These are phyloP conservation scores for Asterionellopsis glacialis DNA, from an alignment of 108 stramenopile genomes.

Conservation along the genomic window DNA sequence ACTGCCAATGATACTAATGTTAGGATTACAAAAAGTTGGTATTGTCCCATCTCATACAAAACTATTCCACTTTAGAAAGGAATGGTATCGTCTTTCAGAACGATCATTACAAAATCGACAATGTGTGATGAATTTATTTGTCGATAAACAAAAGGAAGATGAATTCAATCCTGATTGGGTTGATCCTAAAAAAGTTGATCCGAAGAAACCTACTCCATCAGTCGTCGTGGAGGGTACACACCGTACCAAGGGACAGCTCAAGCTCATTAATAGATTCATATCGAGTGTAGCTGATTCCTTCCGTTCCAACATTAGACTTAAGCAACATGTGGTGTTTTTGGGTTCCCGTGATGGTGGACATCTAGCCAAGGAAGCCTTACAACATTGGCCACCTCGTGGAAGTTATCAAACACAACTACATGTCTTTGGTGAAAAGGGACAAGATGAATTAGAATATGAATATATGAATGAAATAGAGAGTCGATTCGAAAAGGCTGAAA, in stretches of 20 bases:
- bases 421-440: conserved; percentile 29
- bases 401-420: conserved; percentile 36
- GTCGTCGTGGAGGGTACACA: conserved; percentile 39
- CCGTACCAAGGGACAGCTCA: conserved; percentile 48
- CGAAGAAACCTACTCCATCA: conserved; percentile 11
- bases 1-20: no score
- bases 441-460: conserved; percentile 42
- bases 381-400: conserved; percentile 52
- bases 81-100: neutral
- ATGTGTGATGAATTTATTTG: conserved; percentile 56
- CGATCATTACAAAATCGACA: conserved; percentile 29
- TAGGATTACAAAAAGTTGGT: no score
- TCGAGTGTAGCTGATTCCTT: conserved; percentile 46
- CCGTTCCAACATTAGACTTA: conserved; percentile 29
- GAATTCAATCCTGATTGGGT: conserved; percentile 52
- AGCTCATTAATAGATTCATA: conserved; percentile 44
- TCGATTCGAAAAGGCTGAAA: conserved; percentile 30
- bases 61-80: neutral
- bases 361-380: conserved; percentile 40
- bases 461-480: conserved; percentile 33
- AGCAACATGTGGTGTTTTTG: conserved; percentile 46
- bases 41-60: no score
- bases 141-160: conserved; percentile 46
- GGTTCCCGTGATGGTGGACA: conserved; percentile 46
- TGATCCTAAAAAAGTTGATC: conserved; percentile 30